Percentiles rank a stretch among this genome's conserved stretches.
Evolutionary conservation across 2,329 filamentous ascomycete genomes (phyloP).

Genomic region (Dactylellina parvicollis): DNA sequence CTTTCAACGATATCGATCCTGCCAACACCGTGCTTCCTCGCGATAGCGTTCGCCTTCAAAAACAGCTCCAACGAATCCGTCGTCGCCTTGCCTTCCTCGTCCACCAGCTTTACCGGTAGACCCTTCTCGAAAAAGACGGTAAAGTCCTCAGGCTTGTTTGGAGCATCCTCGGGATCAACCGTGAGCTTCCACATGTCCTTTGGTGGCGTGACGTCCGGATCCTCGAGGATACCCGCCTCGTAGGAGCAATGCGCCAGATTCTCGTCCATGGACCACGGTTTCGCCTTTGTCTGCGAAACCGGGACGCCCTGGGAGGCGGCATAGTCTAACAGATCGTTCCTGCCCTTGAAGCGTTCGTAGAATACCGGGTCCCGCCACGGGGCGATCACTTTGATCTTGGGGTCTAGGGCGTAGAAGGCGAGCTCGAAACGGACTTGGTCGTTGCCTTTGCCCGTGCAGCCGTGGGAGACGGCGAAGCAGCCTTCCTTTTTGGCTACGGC

Average conservation of each 20-base stretch:
- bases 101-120: slow-evolving; percentile 74
- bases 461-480: slow-evolving; percentile 67
- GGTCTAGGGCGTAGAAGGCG: slow-evolving; percentile 71
- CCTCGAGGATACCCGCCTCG: slow-evolving; percentile 80
- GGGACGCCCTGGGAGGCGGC: slow-evolving; percentile 74
- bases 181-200: slow-evolving; percentile 84
- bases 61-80: slow-evolving; percentile 79
- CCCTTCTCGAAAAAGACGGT: slow-evolving; percentile 78
- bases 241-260: slow-evolving; percentile 81
- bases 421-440: slow-evolving; percentile 74
- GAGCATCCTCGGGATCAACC: slow-evolving; percentile 74
- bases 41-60: slow-evolving; percentile 76
- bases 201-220: slow-evolving; percentile 72
- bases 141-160: slow-evolving; percentile 76
- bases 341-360: slow-evolving; percentile 76
- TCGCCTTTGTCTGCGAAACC: slow-evolving; percentile 76
- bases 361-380: slow-evolving; percentile 77
- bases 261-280: slow-evolving; percentile 75
- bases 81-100: slow-evolving; percentile 69
- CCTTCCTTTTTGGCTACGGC: slow-evolving; percentile 71
- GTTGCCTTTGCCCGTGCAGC: slow-evolving; percentile 73
- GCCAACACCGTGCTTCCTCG: slow-evolving; percentile 76
- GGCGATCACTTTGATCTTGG: slow-evolving; percentile 76
- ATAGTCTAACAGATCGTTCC: slow-evolving; percentile 77
- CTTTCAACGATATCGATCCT: slow-evolving; percentile 82